A percentile compares a stretch with the other conserved stretches of the same genome.
These are phyloP conservation scores for Sergeia podlipaevii DNA, from an alignment of 208 protist species.

Conservation along the genomic window DNA sequence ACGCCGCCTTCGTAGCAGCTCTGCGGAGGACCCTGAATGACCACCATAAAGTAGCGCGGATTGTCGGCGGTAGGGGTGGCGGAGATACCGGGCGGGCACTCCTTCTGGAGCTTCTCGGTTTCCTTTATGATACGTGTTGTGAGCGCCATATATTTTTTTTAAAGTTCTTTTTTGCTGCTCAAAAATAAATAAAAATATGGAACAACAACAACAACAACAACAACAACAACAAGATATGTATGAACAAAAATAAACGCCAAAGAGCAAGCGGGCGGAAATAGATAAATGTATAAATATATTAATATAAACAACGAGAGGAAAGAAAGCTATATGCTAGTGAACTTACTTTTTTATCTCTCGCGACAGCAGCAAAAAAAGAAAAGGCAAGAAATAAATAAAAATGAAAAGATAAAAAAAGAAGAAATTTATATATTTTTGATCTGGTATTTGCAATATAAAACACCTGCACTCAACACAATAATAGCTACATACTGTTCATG, in stretches of 20 bases:
- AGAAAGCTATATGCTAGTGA: not conserved
- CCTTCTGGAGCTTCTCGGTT: slow-evolving; percentile 88
- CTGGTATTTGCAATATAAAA: not conserved
- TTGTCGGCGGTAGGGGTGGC: slow-evolving; percentile 80
- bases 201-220: slow-evolving; percentile 10
- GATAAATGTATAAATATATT: slow-evolving; percentile 1
- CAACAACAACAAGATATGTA: no score
- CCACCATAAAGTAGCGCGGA: slow-evolving; percentile 86
- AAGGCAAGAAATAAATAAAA: not conserved
- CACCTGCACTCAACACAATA: not conserved
- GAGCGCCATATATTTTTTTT: slow-evolving; percentile 39
- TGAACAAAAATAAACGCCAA: no score
- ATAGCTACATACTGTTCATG: not conserved
- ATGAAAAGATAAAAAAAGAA: slow-evolving; percentile 1
- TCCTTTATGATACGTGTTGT: slow-evolving; percentile 89
- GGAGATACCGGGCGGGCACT: slow-evolving; percentile 84
- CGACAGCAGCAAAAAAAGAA: slow-evolving; percentile 10
- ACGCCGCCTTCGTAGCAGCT: slow-evolving; percentile 89
- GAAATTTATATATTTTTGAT: not conserved
- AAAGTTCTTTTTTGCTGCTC: not conserved
- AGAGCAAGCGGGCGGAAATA: no score
- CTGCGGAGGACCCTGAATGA: slow-evolving; percentile 84
- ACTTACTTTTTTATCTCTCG: no score
- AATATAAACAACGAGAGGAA: slow-evolving; percentile 1
- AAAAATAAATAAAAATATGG: slow-evolving; percentile 6